Evolutionary conservation across 2,329 filamentous ascomycete species (phyloP).

Genomic region (Aspergillus terreus): DNA sequence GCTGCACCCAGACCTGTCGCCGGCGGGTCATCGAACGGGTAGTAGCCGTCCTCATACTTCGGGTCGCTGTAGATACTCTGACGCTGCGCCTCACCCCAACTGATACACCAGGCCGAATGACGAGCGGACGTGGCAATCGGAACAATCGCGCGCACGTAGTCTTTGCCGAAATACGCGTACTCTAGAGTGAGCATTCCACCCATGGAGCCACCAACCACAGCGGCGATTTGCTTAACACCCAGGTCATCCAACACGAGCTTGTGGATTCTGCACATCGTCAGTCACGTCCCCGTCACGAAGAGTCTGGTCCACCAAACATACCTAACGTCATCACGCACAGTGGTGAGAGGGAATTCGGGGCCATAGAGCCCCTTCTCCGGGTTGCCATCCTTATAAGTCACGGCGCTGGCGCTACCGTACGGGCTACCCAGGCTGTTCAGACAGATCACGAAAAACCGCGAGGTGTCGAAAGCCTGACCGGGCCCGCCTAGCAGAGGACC

Average conservation of each 20-base stretch:
- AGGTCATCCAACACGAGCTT: constrained; percentile 53
- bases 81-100: constrained; percentile 56
- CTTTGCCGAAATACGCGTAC: constrained; percentile 67
- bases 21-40: constrained; percentile 80
- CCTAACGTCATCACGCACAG: constrained; percentile 93
- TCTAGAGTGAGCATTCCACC: constrained; percentile 57
- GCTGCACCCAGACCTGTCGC: constrained; percentile 84
- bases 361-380: constrained; percentile 73
- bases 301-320: constrained; percentile 43
- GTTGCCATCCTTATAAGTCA: constrained; percentile 80
- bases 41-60: constrained; percentile 97
- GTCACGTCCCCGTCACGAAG: not conserved
- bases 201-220: constrained; percentile 57
- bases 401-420: constrained; percentile 53
- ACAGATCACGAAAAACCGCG: constrained; percentile 53
- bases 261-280: constrained; percentile 42
- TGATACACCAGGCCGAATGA: constrained; percentile 58
- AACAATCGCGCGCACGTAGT: constrained; percentile 52
- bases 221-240: constrained; percentile 51
- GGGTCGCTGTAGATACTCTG: constrained; percentile 89
- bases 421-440: constrained; percentile 54
- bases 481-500: constrained; percentile 50
- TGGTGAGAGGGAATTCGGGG: constrained; percentile 93
- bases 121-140: constrained; percentile 55
- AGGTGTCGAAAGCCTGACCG: constrained; percentile 52